Percentiles rank a stretch among this genome's conserved stretches.
These are phyloP conservation scores for Saccharomycopsis phalli DNA, from an alignment of 1,139 yeast species.

Conservation along the genomic window DNA sequence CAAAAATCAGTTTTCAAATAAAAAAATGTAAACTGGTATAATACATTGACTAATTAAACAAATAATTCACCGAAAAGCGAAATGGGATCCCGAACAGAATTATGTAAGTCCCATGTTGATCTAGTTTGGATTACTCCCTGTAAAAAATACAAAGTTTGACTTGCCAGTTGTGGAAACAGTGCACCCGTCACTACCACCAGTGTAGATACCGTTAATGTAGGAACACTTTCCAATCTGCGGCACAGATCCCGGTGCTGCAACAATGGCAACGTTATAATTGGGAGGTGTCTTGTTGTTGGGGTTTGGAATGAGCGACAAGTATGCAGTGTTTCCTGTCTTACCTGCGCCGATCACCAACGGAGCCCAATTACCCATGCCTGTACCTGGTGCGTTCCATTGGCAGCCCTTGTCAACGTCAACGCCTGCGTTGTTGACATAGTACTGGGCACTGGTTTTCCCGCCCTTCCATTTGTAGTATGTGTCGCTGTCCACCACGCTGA, in stretches of 20 bases:
- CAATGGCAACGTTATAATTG: constrained; percentile 64
- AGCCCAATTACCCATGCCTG: constrained; percentile 77
- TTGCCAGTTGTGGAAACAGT: constrained; percentile 60
- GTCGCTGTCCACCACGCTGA: constrained; percentile 58
- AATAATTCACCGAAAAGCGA: no score
- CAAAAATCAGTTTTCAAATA: no score
- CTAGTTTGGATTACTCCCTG: no score
- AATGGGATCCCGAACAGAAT: no score
- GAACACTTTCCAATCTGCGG: constrained; percentile 51
- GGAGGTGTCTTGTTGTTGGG: constrained; percentile 60
- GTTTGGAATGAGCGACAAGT: constrained; percentile 73
- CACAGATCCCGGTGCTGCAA: constrained; percentile 41
- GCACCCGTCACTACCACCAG: constrained; percentile 70
- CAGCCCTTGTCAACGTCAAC: constrained; percentile 65
- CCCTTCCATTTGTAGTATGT: constrained; percentile 60
- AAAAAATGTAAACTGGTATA: no score
- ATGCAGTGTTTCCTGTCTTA: constrained; percentile 49
- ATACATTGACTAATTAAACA: no score
- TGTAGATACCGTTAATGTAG: constrained; percentile 56
- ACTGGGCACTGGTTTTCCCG: constrained; percentile 62
- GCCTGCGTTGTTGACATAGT: constrained; percentile 77
- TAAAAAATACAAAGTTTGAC: constrained; percentile 62
- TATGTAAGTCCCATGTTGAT: no score
- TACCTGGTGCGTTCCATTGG: constrained; percentile 59
- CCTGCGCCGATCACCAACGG: constrained; percentile 78